These are phyloP conservation scores for Arthrocladium fulminans DNA, from an alignment of 2,329 filamentous ascomycete species.

Conservation along the genomic window DNA sequence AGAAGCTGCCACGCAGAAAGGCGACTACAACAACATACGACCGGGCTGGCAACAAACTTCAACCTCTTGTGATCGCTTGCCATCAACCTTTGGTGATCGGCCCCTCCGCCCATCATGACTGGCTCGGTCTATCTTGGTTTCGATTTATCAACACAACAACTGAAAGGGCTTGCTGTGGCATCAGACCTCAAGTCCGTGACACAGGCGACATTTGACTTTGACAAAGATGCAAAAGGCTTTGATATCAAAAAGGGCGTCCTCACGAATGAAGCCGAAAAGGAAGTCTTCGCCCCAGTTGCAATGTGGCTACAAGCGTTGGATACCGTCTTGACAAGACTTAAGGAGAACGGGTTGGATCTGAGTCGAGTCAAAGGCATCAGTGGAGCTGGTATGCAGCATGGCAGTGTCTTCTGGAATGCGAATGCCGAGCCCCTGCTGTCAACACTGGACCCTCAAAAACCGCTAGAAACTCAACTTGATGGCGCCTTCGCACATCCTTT, in stretches of 20 bases:
- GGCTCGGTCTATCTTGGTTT: constrained; percentile 77
- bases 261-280: constrained; percentile 69
- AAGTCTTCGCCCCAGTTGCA: constrained; percentile 86
- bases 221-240: constrained; percentile 71
- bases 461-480: constrained; percentile 63
- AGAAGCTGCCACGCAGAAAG: neutral
- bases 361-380: constrained; percentile 69
- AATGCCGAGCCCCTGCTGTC: constrained; percentile 58
- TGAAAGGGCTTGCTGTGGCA: constrained; percentile 85
- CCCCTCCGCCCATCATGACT: constrained; percentile 27
- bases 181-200: constrained; percentile 71
- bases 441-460: constrained; percentile 50
- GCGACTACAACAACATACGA: neutral
- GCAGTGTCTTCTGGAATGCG: constrained; percentile 84
- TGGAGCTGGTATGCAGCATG: constrained; percentile 93
- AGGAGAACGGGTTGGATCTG: constrained; percentile 62
- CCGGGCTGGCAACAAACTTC: too few species aligned
- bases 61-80: too few species aligned
- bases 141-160: constrained; percentile 91
- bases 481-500: constrained; percentile 71
- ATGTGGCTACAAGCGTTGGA: constrained; percentile 94
- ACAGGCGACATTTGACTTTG: constrained; percentile 90
- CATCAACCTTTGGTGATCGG: neutral
- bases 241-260: constrained; percentile 80
- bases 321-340: constrained; percentile 66